Percentiles rank a stretch among this genome's conserved stretches.
These are phyloP conservation scores for Reutealis trisperma DNA, from an alignment of 345 rosid genomes.

Conservation along the genomic window DNA sequence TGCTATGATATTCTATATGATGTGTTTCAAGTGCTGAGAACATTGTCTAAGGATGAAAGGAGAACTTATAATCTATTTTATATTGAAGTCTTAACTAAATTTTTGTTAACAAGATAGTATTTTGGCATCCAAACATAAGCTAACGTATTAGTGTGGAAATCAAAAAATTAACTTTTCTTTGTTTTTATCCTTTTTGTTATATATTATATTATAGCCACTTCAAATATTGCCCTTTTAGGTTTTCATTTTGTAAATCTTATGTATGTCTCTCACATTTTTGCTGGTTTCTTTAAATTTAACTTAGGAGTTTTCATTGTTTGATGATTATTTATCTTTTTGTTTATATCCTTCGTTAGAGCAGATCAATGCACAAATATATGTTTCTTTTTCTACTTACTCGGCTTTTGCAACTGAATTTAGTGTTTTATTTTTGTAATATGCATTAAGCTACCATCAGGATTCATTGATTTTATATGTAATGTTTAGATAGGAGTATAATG, in stretches of 20 bases:
- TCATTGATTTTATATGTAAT: not conserved
- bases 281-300: not conserved
- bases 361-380: not conserved
- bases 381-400: not conserved
- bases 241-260: not conserved
- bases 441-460: not conserved
- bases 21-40: too few relatives aligned
- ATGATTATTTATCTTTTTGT: not conserved
- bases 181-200: too few relatives aligned
- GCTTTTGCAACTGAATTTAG: not conserved
- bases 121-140: too few relatives aligned
- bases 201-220: not conserved
- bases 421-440: not conserved
- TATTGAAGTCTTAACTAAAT: too few relatives aligned
- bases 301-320: too few relatives aligned
- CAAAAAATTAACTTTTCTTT: too few relatives aligned
- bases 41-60: too few relatives aligned
- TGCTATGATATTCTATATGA: too few relatives aligned
- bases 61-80: too few relatives aligned
- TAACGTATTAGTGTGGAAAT: too few relatives aligned
- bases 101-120: too few relatives aligned
- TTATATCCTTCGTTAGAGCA: not conserved
- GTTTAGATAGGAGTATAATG: not conserved
- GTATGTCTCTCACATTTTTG: not conserved
- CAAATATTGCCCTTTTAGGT: not conserved